Base-by-base conservation (phyloP, 352 stramenopile genomes). In the Globisporangium camurandrum region DNA sequence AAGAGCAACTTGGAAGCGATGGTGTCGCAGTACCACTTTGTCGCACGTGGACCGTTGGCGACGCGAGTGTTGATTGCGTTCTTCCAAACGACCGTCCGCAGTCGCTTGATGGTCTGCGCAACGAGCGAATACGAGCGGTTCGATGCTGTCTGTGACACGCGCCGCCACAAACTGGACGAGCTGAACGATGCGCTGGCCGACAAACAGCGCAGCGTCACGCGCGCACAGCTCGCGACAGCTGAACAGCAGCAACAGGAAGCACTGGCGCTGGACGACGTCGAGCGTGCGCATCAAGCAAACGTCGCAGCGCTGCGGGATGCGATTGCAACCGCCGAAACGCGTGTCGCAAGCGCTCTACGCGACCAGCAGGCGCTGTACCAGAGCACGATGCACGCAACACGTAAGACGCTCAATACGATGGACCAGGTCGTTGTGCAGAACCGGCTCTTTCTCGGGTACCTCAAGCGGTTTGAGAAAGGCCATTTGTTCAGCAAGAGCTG, bases 1-100 rank as follows among this genome's bases (percentile, higher is more conserved):
- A 86, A 87, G 55, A 84, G 66, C 53, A 89, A 89, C 31, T 34
- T 89, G 4, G 78, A 89, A 39, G 78, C 78, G 10, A 77, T 89
- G 69, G 60, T 86, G 12, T 89, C 78, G 2, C 78, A 89, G 50
- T 89, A 87, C 58, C 72, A 84, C 44, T 89, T 89, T 33, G 58
- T 89, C 14, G 67, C 78, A 12, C 75, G 75, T 23, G 78, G 78
- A 0, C 73, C 75, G 30, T 63, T 78, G 16, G 58, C 65, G 26
- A 57, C 70, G 3, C 69, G 59, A 20, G 64, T 86, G 10, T 36
- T 89, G 22, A 67, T 78, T 11, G 73, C 66, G 1, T 86, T 89
- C 55, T 74, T 84, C 36, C 67, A 80, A 36, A 69, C 54, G 2
- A 64, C 72, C 2, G 73, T 89, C 22, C 65, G 71, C 11, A 67